Conservation (phyloP, 345 rosid species). For the Citropsis articulata region DNA sequence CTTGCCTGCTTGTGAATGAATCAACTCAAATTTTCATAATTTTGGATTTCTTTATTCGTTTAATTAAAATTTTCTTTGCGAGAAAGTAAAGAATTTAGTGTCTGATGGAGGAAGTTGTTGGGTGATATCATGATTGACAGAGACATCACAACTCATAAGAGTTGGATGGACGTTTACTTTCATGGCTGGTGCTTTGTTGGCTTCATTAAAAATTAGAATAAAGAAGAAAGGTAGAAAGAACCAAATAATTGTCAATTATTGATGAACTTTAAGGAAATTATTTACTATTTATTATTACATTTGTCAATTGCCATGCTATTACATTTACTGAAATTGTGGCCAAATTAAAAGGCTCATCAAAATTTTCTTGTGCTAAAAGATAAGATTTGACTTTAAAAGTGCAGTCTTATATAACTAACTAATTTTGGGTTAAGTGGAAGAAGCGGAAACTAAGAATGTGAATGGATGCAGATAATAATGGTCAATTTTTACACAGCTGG, state of each 20-base stretch:
- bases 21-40: neutral
- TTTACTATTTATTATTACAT: neutral
- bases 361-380: neutral
- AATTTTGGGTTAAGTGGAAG: neutral
- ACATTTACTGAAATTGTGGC: neutral
- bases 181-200: neutral
- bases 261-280: neutral
- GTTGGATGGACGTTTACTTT: neutral
- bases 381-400: too few species aligned
- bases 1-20: slow-evolving; percentile 23
- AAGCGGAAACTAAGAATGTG: too few species aligned
- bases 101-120: neutral
- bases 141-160: neutral
- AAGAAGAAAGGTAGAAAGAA: neutral
- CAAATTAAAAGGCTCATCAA: neutral
- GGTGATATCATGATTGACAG: neutral
- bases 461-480: neutral
- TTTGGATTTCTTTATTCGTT: neutral
- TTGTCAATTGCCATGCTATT: neutral
- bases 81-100: neutral
- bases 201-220: neutral
- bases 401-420: neutral
- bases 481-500: neutral
- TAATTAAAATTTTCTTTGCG: neutral
- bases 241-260: neutral